Base-by-base conservation (phyloP, 805 yeast species). In the Metschnikowia santaceciliae region DNA sequence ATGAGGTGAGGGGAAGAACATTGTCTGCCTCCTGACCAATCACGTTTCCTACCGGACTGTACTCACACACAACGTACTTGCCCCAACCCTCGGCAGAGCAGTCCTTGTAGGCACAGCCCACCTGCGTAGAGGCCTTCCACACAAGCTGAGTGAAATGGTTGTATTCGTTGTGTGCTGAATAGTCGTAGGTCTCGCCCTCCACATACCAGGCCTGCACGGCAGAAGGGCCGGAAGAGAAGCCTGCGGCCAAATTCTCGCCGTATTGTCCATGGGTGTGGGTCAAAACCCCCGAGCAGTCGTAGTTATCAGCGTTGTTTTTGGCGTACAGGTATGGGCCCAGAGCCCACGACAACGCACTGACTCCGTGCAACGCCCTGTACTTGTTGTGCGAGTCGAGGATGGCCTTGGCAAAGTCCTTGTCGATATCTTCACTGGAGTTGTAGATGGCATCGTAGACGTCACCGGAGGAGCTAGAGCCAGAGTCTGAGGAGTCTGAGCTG, bases 181-280 rank as follows among this genome's bases (percentile, higher is more conserved):
- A 70, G 51, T 58, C 54, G 53, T 61, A 69, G 19, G 63, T 48
- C 10, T 59, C 50, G 47, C 73, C 74, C 60, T 72, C 77, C 40
- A 54, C 64, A 61, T 72, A 72, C 78, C 78, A 73, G 17, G 75
- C 75, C 13, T 60, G 53, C 6, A 71, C 61, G 7, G 75, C 75
- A 19, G 64, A 45, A 11, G 61, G 57, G 23, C 72, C 75, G 11
- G 53, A 42, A 17, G 58, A 51, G 52, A 55, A 69, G 0, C 75
- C 75, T 17, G 70, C 71, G 13, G 72, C 74, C 52, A 70, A 63
- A 54, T 69, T 74, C 56, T 74, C 77, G 55, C 78, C 78, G 54
- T 62, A 73, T 32, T 54, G 49, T 47, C 75, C 75, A 49, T 71
- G 72, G 11, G 75, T 65, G 57, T 73, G 76, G 19, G 55, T 56